phyloP scores from a whole-genome alignment of 805 yeast genomes.

The Candida vartiovaarae region DNA sequence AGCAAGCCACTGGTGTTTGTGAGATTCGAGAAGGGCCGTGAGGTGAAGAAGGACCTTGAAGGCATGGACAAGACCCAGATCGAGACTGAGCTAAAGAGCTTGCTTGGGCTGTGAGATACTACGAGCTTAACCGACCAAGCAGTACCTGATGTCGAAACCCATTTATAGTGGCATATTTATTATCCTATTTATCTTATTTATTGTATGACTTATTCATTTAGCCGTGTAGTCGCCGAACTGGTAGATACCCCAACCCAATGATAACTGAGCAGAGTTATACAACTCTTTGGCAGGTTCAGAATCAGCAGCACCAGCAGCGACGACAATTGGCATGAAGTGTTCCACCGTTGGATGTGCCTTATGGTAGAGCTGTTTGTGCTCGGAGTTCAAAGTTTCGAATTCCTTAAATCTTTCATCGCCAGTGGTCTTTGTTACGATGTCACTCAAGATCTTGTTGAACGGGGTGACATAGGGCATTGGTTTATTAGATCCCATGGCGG shows the following conservation, averaged over 20 bases:
- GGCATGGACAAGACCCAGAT: slow-evolving; percentile 25
- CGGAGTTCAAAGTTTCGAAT: slow-evolving; percentile 30
- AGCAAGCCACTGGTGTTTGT: slow-evolving; percentile 69
- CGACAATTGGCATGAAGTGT: slow-evolving; percentile 63
- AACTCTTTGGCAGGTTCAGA: slow-evolving; percentile 35
- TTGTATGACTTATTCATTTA: background rate
- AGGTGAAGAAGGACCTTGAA: slow-evolving; percentile 28
- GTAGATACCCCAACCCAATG: slow-evolving; percentile 70
- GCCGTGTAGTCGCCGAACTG: slow-evolving; percentile 31
- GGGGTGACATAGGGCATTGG: slow-evolving; percentile 42
- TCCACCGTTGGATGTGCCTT: slow-evolving; percentile 73
- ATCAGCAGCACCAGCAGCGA: slow-evolving; percentile 47
- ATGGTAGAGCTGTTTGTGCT: slow-evolving; percentile 30
- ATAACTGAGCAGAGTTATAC: slow-evolving; percentile 35
- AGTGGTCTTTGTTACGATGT: slow-evolving; percentile 27
- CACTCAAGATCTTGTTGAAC: slow-evolving; percentile 42
- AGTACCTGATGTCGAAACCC: background rate
- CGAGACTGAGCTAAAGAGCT: slow-evolving; percentile 17
- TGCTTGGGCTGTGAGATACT: slow-evolving; percentile 9
- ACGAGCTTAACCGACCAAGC: background rate
- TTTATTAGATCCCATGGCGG: slow-evolving; percentile 16
- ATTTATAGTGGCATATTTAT: background rate
- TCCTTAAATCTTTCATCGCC: slow-evolving; percentile 28
- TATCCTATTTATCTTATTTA: background rate
- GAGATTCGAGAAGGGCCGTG: slow-evolving; percentile 45